Evolutionary conservation across 106 monocot genomes (phyloP), one percentile per base, ranked within the genome.

Genomic region (Dendrobium officinale): DNA sequence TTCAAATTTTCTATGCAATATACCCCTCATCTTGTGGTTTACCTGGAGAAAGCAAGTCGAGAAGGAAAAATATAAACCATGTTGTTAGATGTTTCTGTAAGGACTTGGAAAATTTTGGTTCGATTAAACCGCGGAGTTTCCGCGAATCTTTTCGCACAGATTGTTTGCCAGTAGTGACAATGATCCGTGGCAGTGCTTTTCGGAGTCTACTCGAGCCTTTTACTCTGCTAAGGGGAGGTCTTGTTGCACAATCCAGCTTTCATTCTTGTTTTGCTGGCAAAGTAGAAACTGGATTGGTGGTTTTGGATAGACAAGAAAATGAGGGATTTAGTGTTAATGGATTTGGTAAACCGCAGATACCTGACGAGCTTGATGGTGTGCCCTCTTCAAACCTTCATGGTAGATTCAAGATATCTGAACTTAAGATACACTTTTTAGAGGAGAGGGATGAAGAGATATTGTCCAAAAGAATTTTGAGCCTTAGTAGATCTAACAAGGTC

Each of bases 401-500:
- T 6, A 17, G 24, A 68, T 44, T 73, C 9, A 26, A 31, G 27
- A 24, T 81, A 41, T 83, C 76, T 0, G 79, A 79, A 41, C 49
- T 77, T 20, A 87, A 86, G 64, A 37, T 89, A 75, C 92, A 91
- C 27, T 95, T 85, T 79, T 81, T 95, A 68, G 98, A 99, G 79
- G 98, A 99, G 78, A 88, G 82, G 72, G 91, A 99, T 83, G 95
- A 90, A 81, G 81, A 77, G 31, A n/a, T 85, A 29, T 61, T 99
- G 48, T 99, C 98, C 0, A 85, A 84, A 48, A 88, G 98, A 75
- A 75, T 99, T 2, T 75, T 95, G 56, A 88, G 49, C 48, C 95
- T 99, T 13, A 91, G 98, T 79, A 85, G 90, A 79, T 86, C 78
- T 15, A 99, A 99, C 82, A 99, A 95, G 77, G 66, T 80, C 2